Conservation (phyloP, 2,329 filamentous ascomycete species). For the Cercospora citrullina region DNA sequence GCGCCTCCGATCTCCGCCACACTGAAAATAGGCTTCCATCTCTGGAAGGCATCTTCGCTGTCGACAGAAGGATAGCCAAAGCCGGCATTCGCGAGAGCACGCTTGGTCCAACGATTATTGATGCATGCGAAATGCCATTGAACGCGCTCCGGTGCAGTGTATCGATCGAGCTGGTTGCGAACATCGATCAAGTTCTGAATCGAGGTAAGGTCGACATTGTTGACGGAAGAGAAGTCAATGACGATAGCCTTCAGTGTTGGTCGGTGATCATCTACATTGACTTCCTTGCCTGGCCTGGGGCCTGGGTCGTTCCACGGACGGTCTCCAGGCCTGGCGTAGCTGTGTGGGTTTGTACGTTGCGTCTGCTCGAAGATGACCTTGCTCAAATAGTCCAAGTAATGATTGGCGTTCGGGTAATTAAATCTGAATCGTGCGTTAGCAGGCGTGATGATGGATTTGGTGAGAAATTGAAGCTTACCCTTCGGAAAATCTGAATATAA, state of each 20-base stretch:
- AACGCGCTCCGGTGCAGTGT: slow-evolving; percentile 75
- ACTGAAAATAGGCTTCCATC: slow-evolving; percentile 94
- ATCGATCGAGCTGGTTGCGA: slow-evolving; percentile 87
- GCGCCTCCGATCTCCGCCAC: slow-evolving; percentile 81
- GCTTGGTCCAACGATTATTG: slow-evolving; percentile 92
- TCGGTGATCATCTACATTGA: slow-evolving; percentile 51
- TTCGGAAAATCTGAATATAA: slow-evolving; percentile 93
- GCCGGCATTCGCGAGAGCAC: slow-evolving; percentile 79
- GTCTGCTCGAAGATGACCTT: slow-evolving; percentile 58
- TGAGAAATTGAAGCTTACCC: slow-evolving; percentile 44
- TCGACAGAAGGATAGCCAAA: slow-evolving; percentile 76
- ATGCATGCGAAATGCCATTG: slow-evolving; percentile 97
- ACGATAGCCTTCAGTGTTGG: slow-evolving; percentile 85
- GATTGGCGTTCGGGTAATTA: slow-evolving; percentile 92
- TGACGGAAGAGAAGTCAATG: slow-evolving; percentile 88
- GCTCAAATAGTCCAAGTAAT: slow-evolving; percentile 72
- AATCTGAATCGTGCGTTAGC: slow-evolving; percentile 48
- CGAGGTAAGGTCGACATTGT: slow-evolving; percentile 90
- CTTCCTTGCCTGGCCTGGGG: slow-evolving; percentile 58
- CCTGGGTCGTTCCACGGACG: slow-evolving; percentile 95
- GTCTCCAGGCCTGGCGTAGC: slow-evolving; percentile 63
- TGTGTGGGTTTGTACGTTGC: slow-evolving; percentile 70
- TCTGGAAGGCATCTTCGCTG: slow-evolving; percentile 54
- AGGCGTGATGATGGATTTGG: too few species aligned
- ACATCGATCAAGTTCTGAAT: slow-evolving; percentile 92